Evolutionary conservation across 2,329 filamentous ascomycete genomes (phyloP).

Genomic region (Pseudophaeomoniella oleicola): DNA sequence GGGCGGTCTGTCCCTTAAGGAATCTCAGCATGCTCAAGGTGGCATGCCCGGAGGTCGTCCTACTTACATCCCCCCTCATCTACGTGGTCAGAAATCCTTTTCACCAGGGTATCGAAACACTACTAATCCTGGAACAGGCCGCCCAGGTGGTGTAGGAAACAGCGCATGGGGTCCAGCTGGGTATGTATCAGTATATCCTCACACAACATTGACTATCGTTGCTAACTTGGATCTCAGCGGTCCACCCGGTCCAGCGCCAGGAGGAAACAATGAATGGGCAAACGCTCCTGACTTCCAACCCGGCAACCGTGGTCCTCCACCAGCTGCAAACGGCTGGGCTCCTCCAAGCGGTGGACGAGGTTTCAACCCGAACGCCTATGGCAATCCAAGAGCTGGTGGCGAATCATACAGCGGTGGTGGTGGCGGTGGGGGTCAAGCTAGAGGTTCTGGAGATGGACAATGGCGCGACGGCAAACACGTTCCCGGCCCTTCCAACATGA

Average conservation of each 20-base stretch:
- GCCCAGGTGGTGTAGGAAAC: conserved; percentile 12
- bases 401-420: conserved; percentile 31
- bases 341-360: conserved; percentile 19
- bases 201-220: conserved; percentile 4
- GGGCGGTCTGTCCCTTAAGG: conserved; percentile 42
- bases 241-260: conserved; percentile 14
- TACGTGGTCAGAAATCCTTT: conserved; percentile 28
- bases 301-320: conserved; percentile 17
- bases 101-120: conserved; percentile 17
- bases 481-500: conserved; percentile 73
- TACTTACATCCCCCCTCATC: conserved; percentile 53
- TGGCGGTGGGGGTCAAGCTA: conserved; percentile 40
- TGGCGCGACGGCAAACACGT: conserved; percentile 97
- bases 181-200: conserved; percentile 13
- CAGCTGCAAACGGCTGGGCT: conserved; percentile 19
- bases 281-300: conserved; percentile 44
- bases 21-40: conserved; percentile 43
- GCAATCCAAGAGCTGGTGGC: conserved; percentile 33
- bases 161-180: conserved; percentile 17
- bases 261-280: conserved; percentile 41
- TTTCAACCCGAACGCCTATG: conserved; percentile 49
- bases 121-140: conserved; percentile 21
- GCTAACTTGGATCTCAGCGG: conserved; percentile 13
- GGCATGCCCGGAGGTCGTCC: conserved; percentile 37
- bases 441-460: conserved; percentile 85